Base-by-base conservation (phyloP, 2,329 filamentous ascomycete species). In the Paecilomyces dactylethromorphus region DNA sequence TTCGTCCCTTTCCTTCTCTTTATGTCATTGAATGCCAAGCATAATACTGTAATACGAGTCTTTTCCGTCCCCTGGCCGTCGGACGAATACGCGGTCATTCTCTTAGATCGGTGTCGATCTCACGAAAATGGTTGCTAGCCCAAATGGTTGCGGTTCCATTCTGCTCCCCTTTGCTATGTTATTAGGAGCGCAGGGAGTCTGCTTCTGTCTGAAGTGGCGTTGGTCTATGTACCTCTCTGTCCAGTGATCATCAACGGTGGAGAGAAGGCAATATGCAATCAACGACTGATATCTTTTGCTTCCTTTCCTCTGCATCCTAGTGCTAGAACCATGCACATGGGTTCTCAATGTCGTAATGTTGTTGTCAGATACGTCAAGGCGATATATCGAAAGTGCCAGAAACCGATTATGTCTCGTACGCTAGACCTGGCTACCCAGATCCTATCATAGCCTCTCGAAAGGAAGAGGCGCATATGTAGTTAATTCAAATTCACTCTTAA, bases 1-100 rank as follows among this genome's bases (percentile, higher is more conserved):
- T 65, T 58, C 63, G 64, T 65, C 60, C 56, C 61, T 62, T 62
- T 61, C 56, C 39, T 45, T 59, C 54, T 59, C 45, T 63, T 60
- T 55, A 60, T 62, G 31, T 56, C 53, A 58, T 51, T 54, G 22
- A 33, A 24, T 39, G 31, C 54, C 32, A 55, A 56, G 56, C 18
- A 53, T 59, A 55, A 53, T 59, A 60, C 60, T 58, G 39, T 54
- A 58, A 53, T 57, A 50, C 60, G 58, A 62, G 57, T 52, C 26
- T 24, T 29, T 29, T 24, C 26, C 50, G 22, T 52, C 50, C 12
- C 50, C 50, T 22, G n/a, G 26, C 26, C 11, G 13, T 29, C 50
- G 50, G 50, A 52, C 22, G 21, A 52, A 52, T 29, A 29, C 29
- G 26, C 50, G 22, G 50, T 52, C 13, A 29, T 52, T 52, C 50